Conservation (phyloP, 345 rosid genomes). For the Brassica carinata region DNA sequence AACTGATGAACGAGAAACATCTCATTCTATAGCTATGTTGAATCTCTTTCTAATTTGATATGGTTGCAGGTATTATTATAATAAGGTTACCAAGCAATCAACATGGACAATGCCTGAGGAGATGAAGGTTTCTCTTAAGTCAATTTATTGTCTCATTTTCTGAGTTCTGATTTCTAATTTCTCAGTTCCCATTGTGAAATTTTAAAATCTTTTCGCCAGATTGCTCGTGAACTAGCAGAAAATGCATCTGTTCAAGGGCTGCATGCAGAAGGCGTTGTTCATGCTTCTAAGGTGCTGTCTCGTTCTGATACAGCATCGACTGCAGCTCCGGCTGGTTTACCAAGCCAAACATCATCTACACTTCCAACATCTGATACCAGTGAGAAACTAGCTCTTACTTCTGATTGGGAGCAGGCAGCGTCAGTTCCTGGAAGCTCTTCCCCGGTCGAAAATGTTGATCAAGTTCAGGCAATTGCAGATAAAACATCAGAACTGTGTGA, state of each 20-base stretch:
- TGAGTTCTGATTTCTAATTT: conserved; percentile 13
- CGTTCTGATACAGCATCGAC: conserved; percentile 45
- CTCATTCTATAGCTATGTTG: conserved; percentile 31
- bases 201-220: conserved; percentile 46
- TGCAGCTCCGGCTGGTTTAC: conserved; percentile 45
- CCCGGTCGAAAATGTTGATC: conserved; percentile 40
- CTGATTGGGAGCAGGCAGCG: conserved; percentile 44
- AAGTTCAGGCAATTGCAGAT: conserved; percentile 42
- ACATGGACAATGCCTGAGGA: conserved; percentile 92
- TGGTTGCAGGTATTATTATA: conserved; percentile 73
- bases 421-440: conserved; percentile 49
- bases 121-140: conserved; percentile 62
- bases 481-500: conserved; percentile 31
- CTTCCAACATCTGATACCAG: conserved; percentile 46
- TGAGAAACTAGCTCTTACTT: conserved; percentile 41
- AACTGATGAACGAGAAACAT: conserved; percentile 3
- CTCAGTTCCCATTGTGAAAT: conserved; percentile 17
- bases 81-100: conserved; percentile 84
- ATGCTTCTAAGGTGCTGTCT: conserved; percentile 44
- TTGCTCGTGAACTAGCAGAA: conserved; percentile 79
- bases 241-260: conserved; percentile 44
- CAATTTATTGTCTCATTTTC: conserved; percentile 10
- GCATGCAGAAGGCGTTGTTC: conserved; percentile 43
- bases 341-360: conserved; percentile 55
- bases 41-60: conserved; percentile 25